Conservation (phyloP, 768 basidiomycete species). For the Mycena pura region DNA sequence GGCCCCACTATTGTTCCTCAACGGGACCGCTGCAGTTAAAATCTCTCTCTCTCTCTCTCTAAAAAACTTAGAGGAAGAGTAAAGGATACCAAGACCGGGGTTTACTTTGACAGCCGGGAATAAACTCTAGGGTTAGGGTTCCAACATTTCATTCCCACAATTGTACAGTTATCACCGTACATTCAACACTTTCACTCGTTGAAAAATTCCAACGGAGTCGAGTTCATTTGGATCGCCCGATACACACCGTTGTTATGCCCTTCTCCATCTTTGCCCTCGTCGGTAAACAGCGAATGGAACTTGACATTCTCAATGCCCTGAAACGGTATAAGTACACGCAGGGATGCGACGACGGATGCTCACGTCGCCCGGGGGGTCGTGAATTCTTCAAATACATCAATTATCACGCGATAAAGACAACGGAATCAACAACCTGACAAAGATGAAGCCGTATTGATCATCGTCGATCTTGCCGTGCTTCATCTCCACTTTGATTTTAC, state of each 20-base stretch:
- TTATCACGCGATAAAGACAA: background rate
- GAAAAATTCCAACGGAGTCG: slow-evolving; percentile 72
- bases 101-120: no score
- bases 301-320: slow-evolving; percentile 70
- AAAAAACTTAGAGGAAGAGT: no score
- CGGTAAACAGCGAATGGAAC: slow-evolving; percentile 77
- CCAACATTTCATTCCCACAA: no score
- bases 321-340: slow-evolving; percentile 9
- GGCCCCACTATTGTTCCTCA: no score
- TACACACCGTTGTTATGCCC: slow-evolving; percentile 55
- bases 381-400: slow-evolving; percentile 56
- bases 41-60: no score
- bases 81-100: no score
- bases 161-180: background rate
- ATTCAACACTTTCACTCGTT: slow-evolving; percentile 55
- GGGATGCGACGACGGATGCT: slow-evolving; percentile 16
- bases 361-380: slow-evolving; percentile 77
- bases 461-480: slow-evolving; percentile 61
- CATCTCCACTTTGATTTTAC: slow-evolving; percentile 43
- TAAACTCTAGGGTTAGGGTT: no score
- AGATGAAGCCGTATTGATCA: slow-evolving; percentile 8
- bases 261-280: slow-evolving; percentile 59
- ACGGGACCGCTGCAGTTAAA: no score
- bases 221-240: slow-evolving; percentile 67
- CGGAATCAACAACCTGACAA: slow-evolving; percentile 10